Conservation (phyloP, 192 early-diverging fungal species). For the Backusella tarrabulga region DNA sequence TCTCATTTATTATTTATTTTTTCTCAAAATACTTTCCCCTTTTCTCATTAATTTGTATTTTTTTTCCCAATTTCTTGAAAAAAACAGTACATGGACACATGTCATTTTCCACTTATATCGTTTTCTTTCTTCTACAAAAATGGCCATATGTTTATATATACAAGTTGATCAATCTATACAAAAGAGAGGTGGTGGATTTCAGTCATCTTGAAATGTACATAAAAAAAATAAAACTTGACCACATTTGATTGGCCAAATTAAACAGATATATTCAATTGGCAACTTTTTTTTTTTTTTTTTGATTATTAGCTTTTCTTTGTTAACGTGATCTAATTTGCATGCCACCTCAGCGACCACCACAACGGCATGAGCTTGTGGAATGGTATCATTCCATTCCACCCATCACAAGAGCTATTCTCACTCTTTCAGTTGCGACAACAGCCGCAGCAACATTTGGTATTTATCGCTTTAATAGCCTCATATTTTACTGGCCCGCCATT, state of each 20-base stretch:
- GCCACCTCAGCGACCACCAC: constrained; percentile 24
- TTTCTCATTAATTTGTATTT: too few relatives aligned
- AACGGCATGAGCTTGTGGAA: constrained; percentile 48
- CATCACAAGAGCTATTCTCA: constrained; percentile 58
- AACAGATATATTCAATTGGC: not conserved
- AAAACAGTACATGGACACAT: not conserved
- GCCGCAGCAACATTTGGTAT: constrained; percentile 42
- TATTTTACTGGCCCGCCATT: constrained; percentile 53
- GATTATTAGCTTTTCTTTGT: not conserved
- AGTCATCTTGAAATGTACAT: too few relatives aligned
- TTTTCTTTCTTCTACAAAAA: too few relatives aligned
- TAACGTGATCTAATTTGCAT: constrained; percentile 6
- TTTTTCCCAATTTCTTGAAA: too few relatives aligned
- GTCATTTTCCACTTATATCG: too few relatives aligned
- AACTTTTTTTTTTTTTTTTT: not conserved
- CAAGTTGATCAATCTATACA: too few relatives aligned
- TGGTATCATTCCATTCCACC: constrained; percentile 57
- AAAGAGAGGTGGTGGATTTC: too few relatives aligned
- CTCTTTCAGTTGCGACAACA: constrained; percentile 46
- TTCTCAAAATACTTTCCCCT: too few relatives aligned
- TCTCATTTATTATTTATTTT: too few relatives aligned
- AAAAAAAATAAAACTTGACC: not conserved
- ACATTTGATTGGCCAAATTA: not conserved
- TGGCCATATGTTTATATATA: too few relatives aligned
- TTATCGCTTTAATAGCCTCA: constrained; percentile 36